Base-by-base conservation (phyloP, 2,329 filamentous ascomycete species). In the Sclerotinia spermophila region DNA sequence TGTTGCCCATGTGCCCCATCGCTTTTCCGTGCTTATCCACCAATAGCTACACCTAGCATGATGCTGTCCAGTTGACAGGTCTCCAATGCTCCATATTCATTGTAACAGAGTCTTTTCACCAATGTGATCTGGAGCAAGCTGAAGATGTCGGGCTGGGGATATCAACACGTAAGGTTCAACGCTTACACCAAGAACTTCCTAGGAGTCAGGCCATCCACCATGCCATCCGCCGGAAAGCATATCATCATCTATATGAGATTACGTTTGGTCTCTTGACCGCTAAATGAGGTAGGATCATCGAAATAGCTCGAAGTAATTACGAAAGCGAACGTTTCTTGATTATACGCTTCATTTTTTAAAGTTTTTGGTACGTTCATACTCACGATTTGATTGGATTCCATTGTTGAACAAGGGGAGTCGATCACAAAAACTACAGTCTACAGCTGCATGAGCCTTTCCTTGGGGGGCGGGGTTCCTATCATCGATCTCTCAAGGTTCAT, bases 171-270 rank as follows among this genome's bases (percentile, higher is more conserved):
- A 53, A 65, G 45, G 61, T 65, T 65, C 61, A 51, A 40, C 44
- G 24, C 61, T 65, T 51, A 53, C 44, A 51, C 61, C 44, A 53
- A 38, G 38, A n/a, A 38, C 61, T 38, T 48, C 2, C 30, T 38
- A 8, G 42, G 15, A 38, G 48, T 53, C 48, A n/a, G 48, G 48
- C n/a, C 35, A 64, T 48, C 42, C n/a, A 30, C 13, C 60, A 64
- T 48, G n/a, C 48, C 48, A 53, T 30, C 48, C n/a, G n/a, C 27
- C 27, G n/a, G 48, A 53, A 53, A 53, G 48, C 27, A 42, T 60
- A 64, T 38, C 30, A 64, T 38, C 61, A 51, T n/a, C 27, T 64
- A 7, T 64, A 38, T 40, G 61, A 65, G 61, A 65, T 65, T 65
- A 24, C 61, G 13, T 65, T 53, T 53, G 44, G 27, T 40, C 44